phyloP scores from a whole-genome alignment of 129 eudicot species.

The Ambrosia trifida region DNA sequence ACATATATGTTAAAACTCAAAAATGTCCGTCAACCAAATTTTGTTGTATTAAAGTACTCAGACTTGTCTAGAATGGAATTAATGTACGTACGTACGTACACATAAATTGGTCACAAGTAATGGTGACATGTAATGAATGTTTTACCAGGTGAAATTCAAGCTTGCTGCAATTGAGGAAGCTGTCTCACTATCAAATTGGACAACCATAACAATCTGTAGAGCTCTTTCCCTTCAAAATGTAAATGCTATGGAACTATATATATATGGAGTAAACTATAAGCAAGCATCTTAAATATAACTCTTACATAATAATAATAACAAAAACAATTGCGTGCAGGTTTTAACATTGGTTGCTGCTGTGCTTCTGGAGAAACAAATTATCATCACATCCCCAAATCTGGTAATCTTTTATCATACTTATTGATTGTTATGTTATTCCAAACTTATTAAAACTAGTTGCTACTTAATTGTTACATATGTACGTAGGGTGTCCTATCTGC shows the following conservation, averaged over 20 bases:
- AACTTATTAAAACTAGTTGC: conserved; percentile 18
- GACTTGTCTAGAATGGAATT: too few species aligned
- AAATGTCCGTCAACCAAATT: too few species aligned
- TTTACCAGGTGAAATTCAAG: conserved; percentile 58
- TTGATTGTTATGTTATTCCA: conserved; percentile 11
- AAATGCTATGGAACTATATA: too few species aligned
- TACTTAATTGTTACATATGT: conserved; percentile 23
- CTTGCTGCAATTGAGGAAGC: conserved; percentile 94
- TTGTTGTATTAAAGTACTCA: too few species aligned
- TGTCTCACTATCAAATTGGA: conserved; percentile 76
- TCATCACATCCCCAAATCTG: conserved; percentile 78
- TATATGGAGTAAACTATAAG: too few species aligned
- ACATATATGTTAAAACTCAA: too few species aligned
- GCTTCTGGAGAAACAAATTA: conserved; percentile 88
- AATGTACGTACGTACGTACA: too few species aligned
- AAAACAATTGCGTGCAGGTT: too few species aligned
- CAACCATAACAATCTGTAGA: conserved; percentile 83
- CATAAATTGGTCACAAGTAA: too few species aligned
- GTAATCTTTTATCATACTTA: conserved; percentile 40
- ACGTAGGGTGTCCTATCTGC: conserved; percentile 79
- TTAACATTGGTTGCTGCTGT: conserved; percentile 72
- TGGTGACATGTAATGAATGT: conserved; percentile 27
- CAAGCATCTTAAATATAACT: too few species aligned
- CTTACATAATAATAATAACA: too few species aligned
- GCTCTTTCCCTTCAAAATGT: conserved; percentile 90